Evolutionary conservation across 805 yeast species (phyloP), one percentile per base, ranked within the genome.

Genomic region (Candida verbasci): DNA sequence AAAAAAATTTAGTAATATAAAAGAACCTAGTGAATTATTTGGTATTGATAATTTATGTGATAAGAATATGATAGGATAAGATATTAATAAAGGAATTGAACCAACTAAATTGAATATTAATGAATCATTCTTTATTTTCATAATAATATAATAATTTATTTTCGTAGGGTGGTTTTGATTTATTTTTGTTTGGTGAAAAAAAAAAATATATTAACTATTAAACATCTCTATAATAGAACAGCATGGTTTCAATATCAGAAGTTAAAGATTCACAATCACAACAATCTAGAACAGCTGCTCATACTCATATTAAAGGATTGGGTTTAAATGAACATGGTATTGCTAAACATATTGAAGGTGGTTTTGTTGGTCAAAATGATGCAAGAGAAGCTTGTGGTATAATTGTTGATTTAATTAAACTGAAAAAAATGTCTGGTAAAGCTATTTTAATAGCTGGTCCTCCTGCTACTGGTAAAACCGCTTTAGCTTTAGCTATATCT

Each of bases 391-490:
- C 97, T 0, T 88, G 96, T 55, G 98, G 98, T 45, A 82, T 93
- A 37, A 76, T 93, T 44, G 95, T 91, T 26, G 97, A 93, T 62
- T 71, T 93, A 63, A 87, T 93, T 65, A 89, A 88, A 62, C 81
- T 86, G 22, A 87, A 86, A 52, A 86, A 82, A 60, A 84, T 93
- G 82, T 83, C 95, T 35, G 98, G 98, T 20, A 85, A 91, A 54
- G 97, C 96, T n/a, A 80, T 93, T 35, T 64, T 93, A 42, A 72
- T 93, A 37, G 97, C 98, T 1, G 98, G 98, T 35, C 95, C 95
- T 5, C 97, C 98, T 8, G 96, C 97, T 0, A 91, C 97, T 5
- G 98, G 98, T 56, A 93, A 93, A 59, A 93, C 98, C 3, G 98
- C 98, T 1, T 73, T 93, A 52, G 97, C 97, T 0, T 72, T 93